phyloP scores from a whole-genome alignment of 148 eudicot species.

The Heliosperma pusillum region DNA sequence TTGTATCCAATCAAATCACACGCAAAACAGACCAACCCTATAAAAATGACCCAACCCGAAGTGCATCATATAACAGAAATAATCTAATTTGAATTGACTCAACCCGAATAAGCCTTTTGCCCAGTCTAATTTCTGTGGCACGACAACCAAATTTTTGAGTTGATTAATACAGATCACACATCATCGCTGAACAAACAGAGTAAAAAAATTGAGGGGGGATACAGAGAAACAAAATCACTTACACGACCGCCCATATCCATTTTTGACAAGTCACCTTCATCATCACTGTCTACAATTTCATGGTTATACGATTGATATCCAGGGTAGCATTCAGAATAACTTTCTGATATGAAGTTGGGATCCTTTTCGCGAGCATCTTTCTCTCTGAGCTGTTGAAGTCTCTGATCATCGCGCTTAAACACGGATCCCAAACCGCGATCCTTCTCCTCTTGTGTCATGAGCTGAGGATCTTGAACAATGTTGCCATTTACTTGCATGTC shows the following conservation, averaged over 20 bases:
- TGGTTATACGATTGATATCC: conserved; percentile 96
- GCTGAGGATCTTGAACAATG: conserved; percentile 63
- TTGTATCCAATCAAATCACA: no score
- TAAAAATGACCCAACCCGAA: no score
- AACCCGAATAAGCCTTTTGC: no score
- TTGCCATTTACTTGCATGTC: conserved; percentile 52
- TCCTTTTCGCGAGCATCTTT: conserved; percentile 95
- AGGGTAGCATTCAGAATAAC: conserved; percentile 99
- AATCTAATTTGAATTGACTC: no score
- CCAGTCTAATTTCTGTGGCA: no score
- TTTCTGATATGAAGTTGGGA: conserved; percentile 96
- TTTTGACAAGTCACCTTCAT: conserved; percentile 89
- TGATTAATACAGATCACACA: conserved; percentile 30
- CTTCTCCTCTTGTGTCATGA: conserved; percentile 97
- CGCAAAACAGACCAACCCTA: no score
- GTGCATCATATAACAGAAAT: no score
- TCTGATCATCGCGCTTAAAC: conserved; percentile 86
- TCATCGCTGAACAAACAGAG: neutral
- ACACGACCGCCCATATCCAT: conserved; percentile 99
- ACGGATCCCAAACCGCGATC: conserved; percentile 97
- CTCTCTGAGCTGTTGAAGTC: conserved; percentile 90
- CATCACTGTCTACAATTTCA: conserved; percentile 91
- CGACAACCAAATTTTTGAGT: neutral
- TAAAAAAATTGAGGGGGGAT: neutral
- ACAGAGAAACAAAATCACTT: conserved; percentile 30